Evolutionary conservation across 257 asterid species (phyloP), one percentile per base, ranked within the genome.

Genomic region (Phtheirospermum japonicum): DNA sequence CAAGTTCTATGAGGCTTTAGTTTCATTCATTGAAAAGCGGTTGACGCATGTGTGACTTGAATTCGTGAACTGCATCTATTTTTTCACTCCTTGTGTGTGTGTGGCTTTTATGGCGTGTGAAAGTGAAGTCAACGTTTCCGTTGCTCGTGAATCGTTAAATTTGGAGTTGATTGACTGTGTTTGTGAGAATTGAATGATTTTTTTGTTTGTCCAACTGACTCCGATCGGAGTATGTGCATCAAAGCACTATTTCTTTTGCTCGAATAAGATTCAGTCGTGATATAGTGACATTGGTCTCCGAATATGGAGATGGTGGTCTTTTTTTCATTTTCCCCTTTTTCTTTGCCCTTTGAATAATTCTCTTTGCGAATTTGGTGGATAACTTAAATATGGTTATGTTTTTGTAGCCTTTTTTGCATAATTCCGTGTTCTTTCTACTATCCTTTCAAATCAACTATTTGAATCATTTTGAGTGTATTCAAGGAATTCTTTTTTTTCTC

Each of bases 101-200:
- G 28, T 23, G 28, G 28, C 28, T 5, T 6, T 50, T 23, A 23
- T 23, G 60, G 18, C 12, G 28, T 36, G 57, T 12, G 50, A 7
- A 14, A 6, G 37, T 61, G 58, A 66, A 57, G 71, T 66, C 69
- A 33, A 70, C 51, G 60, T 57, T 65, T 36, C 20, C 46, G 64
- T 53, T 66, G 67, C 26, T 73, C 13, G 62, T 48, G 37, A 20
- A 62, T 49, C 34, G n/a, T 18, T 46, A 18, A 52, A 69, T 50
- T 42, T 46, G 26, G 19, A 64, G 54, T 39, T 72, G 68, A 61
- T 63, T 61, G 64, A 14, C 43, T 30, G 17, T 56, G 61, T 30
- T 30, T 7, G 4, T 5, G 56, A 18, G 31, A 19, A 19, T 49
- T 6, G 56, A 17, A 19, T 3, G 31, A 19, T 17, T 49, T 17